Evolutionary conservation across 768 basidiomycete genomes (phyloP).

Genomic region (Hygrocybe coccinea): DNA sequence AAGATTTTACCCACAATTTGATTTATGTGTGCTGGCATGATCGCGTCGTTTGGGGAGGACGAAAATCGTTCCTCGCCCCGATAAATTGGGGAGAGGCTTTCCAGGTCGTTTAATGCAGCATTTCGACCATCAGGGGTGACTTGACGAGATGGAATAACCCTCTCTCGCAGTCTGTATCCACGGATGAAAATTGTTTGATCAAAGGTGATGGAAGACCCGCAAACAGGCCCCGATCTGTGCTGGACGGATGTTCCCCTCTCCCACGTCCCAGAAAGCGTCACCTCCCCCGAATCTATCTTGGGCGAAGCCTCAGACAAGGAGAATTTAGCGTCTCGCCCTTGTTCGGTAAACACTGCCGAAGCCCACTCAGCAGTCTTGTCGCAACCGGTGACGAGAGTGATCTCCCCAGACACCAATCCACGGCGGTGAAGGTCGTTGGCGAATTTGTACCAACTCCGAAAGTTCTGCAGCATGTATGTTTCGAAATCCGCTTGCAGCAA

Average conservation of each 20-base stretch:
- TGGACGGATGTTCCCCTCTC: neutral
- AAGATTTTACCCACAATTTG: too few species aligned
- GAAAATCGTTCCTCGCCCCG: too few species aligned
- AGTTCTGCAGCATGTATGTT: neutral
- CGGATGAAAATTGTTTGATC: neutral
- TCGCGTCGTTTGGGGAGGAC: too few species aligned
- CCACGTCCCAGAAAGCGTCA: neutral
- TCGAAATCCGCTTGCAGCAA: neutral
- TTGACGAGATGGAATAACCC: neutral
- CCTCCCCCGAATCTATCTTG: neutral
- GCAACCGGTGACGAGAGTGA: neutral
- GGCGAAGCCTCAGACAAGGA: neutral
- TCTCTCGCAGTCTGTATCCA: neutral
- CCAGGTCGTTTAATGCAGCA: too few species aligned
- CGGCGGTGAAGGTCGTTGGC: neutral
- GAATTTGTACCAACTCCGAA: neutral
- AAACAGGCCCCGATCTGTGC: neutral
- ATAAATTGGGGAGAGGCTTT: too few species aligned
- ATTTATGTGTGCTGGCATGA: too few species aligned
- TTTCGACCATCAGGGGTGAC: neutral
- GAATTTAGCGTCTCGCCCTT: neutral
- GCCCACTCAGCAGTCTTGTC: neutral
- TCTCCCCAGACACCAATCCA: neutral
- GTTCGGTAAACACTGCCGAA: neutral
- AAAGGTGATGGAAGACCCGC: neutral